Evolutionary conservation across 2,329 filamentous ascomycete species (phyloP).

Genomic region (Venturia effusa): DNA sequence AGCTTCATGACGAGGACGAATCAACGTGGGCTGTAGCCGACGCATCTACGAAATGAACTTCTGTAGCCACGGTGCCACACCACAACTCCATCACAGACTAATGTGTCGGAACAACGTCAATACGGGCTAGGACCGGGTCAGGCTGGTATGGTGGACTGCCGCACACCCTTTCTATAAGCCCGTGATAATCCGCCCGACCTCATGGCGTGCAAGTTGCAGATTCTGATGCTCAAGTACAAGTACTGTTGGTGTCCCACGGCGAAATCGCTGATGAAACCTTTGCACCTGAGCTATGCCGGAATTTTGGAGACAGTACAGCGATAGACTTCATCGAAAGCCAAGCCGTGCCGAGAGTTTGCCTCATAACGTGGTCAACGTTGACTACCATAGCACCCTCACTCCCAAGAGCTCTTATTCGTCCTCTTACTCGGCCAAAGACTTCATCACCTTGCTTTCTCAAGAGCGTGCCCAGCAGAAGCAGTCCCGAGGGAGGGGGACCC

Average conservation of each 20-base stretch:
- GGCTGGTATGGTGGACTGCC: neutral
- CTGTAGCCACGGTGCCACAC: too few relatives aligned
- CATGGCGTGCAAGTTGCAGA: neutral
- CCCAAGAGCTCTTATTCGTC: neutral
- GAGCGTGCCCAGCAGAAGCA: neutral
- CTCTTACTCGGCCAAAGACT: neutral
- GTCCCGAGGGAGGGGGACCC: neutral
- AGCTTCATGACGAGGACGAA: neutral
- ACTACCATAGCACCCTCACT: neutral
- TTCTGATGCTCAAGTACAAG: neutral
- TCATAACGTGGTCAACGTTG: neutral
- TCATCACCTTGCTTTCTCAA: neutral
- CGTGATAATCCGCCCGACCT: neutral
- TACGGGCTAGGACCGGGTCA: neutral
- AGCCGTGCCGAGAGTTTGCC: neutral
- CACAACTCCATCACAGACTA: neutral
- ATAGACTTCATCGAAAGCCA: neutral
- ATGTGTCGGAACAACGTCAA: slow-evolving; percentile 1
- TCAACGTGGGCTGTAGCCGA: neutral
- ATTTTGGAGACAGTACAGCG: slow-evolving; percentile 2
- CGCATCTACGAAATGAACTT: too few relatives aligned
- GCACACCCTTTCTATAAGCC: neutral
- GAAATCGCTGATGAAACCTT: neutral
- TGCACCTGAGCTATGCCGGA: neutral
- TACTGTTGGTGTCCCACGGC: neutral